Conservation (phyloP, 2,329 filamentous ascomycete species). For the Drechslerella dactyloides region DNA sequence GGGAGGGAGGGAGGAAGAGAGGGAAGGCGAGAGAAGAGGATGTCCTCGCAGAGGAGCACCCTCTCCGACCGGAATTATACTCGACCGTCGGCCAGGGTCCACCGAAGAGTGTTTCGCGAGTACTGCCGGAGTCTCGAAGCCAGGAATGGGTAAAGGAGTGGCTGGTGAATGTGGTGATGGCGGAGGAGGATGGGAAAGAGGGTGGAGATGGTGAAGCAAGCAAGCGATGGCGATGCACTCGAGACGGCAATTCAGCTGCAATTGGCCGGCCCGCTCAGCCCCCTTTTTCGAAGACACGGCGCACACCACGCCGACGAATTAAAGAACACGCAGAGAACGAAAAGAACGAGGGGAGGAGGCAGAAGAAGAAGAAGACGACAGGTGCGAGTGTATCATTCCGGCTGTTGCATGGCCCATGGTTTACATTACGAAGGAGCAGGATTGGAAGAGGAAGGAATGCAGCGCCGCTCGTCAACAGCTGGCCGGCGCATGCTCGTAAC, state of each 20-base stretch:
- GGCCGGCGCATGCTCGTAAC: too few relatives aligned
- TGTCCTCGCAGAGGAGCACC: constrained; percentile 39
- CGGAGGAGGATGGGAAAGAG: constrained; percentile 3
- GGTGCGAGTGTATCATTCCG: too few relatives aligned
- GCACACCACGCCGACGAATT: too few relatives aligned
- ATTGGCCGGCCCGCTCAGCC: constrained; percentile 5
- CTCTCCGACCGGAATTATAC: constrained; percentile 3
- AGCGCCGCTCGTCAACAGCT: too few relatives aligned
- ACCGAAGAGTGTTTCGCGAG: constrained; percentile 4
- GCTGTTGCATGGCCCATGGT: too few relatives aligned
- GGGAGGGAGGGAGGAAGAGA: constrained; percentile 14
- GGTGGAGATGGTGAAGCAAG: constrained; percentile 5
- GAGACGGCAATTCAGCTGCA: background rate
- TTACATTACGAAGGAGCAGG: too few relatives aligned
- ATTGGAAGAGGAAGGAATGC: too few relatives aligned
- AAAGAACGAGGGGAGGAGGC: too few relatives aligned
- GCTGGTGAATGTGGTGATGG: constrained; percentile 7
- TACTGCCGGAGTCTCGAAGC: constrained; percentile 28
- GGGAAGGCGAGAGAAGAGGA: constrained; percentile 24
- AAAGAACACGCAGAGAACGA: too few relatives aligned
- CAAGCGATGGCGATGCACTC: constrained; percentile 7
- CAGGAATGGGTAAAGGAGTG: constrained; percentile 14
- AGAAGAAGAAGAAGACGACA: too few relatives aligned
- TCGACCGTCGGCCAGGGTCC: constrained; percentile 6
- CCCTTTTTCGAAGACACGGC: background rate